Conservation (phyloP, 345 rosid genomes). For the Leavenworthia alabamica region DNA sequence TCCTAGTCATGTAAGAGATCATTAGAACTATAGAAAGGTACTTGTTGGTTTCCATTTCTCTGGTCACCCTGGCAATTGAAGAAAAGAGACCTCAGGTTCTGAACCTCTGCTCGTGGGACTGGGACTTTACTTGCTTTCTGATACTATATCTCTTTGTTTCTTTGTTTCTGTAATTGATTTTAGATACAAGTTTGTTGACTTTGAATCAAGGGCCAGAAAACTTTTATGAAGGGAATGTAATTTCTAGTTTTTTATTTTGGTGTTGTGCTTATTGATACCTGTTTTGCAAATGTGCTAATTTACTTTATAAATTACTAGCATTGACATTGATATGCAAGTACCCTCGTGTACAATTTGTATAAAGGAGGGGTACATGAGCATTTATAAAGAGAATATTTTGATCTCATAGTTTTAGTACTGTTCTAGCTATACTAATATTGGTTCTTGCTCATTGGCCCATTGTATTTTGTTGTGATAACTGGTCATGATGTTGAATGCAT, state of each 20-base stretch:
- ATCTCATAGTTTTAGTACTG: background rate
- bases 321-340: conserved; percentile 12
- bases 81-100: conserved; percentile 20
- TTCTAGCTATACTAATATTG: conserved; percentile 20
- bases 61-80: conserved; percentile 34
- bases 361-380: conserved; percentile 23
- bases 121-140: background rate
- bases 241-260: background rate
- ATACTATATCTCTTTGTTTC: conserved; percentile 1
- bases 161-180: conserved; percentile 17
- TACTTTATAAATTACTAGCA: background rate
- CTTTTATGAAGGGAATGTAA: conserved; percentile 25
- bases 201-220: conserved; percentile 25
- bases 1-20: conserved; percentile 30
- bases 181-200: conserved; percentile 17
- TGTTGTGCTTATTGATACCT: background rate
- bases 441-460: background rate
- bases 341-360: conserved; percentile 25
- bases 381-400: background rate
- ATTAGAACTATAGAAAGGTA: conserved; percentile 38
- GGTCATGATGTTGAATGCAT: conserved; percentile 24
- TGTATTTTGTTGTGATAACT: background rate
- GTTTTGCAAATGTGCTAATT: background rate
- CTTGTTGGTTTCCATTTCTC: conserved; percentile 42
- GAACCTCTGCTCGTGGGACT: conserved; percentile 13